Evolutionary conservation across 2,329 filamentous ascomycete genomes (phyloP).

Genomic region (Trichoderma breve): DNA sequence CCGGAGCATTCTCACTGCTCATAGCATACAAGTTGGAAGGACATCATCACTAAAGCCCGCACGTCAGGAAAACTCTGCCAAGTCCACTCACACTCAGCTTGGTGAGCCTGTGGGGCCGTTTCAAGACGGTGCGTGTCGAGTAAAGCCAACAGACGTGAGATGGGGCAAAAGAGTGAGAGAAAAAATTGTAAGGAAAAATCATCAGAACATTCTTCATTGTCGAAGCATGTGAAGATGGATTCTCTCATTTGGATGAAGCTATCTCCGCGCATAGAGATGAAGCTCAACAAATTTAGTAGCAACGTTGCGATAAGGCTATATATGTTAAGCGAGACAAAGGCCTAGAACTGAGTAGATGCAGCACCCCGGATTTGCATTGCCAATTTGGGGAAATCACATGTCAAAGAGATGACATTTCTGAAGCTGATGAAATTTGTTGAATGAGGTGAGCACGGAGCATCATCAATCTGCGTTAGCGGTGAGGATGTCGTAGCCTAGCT

Average conservation of each 20-base stretch:
- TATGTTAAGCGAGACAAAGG: not conserved
- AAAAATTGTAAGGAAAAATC: not conserved
- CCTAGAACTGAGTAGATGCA: not conserved
- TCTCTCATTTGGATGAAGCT: not conserved
- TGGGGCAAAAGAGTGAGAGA: not conserved
- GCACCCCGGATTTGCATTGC: not conserved
- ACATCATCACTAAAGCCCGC: not conserved
- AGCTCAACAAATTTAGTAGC: not conserved
- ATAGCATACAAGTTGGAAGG: not conserved
- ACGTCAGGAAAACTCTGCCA: not conserved
- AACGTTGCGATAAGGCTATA: not conserved
- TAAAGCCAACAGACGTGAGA: not conserved
- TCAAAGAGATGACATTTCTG: not conserved
- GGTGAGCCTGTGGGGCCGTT: constrained; percentile 9
- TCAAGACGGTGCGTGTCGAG: not conserved
- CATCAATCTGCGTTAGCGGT: not conserved
- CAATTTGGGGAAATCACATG: constrained; percentile 3
- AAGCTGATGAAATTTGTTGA: not conserved
- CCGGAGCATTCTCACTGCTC: not conserved
- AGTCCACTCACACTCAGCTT: constrained; percentile 10
- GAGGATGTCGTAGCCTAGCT: not conserved
- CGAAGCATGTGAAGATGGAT: not conserved
- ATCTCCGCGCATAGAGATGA: not conserved
- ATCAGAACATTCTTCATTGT: not conserved
- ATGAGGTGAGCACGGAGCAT: not conserved